Evolutionary conservation across 2,329 filamentous ascomycete genomes (phyloP).

Genomic region (Exophiala alcalophila): DNA sequence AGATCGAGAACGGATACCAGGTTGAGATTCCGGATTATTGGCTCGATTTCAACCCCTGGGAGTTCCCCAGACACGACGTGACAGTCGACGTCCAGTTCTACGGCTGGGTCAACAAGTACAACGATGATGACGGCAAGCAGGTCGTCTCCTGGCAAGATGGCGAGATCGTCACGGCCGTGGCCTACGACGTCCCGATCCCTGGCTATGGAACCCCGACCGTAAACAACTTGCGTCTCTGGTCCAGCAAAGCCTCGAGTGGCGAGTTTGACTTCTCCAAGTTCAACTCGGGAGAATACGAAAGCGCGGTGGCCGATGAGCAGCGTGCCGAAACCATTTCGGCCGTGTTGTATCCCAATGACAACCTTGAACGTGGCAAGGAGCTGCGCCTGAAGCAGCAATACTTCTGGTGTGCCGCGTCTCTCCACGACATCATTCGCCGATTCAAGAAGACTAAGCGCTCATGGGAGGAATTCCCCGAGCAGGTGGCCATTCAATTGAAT

Average conservation of each 20-base stretch:
- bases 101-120: conserved; percentile 71
- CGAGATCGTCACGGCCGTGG: conserved; percentile 85
- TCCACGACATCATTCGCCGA: conserved; percentile 91
- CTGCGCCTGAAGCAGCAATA: conserved; percentile 98
- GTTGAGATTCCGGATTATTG: conserved; percentile 98
- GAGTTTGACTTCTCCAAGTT: conserved; percentile 99
- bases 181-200: conserved; percentile 89
- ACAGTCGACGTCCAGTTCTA: conserved; percentile 98
- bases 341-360: conserved; percentile 96
- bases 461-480: conserved; percentile 89
- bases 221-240: conserved; percentile 97
- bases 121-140: conserved; percentile 73
- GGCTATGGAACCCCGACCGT: conserved; percentile 86
- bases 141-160: conserved; percentile 82
- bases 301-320: conserved; percentile 96
- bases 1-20: conserved; percentile 96
- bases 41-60: conserved; percentile 99
- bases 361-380: conserved; percentile 93
- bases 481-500: conserved; percentile 96
- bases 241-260: conserved; percentile 91
- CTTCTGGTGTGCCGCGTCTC: conserved; percentile 97
- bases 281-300: conserved; percentile 97
- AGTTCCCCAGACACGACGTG: conserved; percentile 93
- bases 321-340: conserved; percentile 98
- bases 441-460: conserved; percentile 95